Conservation (phyloP, 129 eudicot genomes). For the Flaveria trinervia region DNA sequence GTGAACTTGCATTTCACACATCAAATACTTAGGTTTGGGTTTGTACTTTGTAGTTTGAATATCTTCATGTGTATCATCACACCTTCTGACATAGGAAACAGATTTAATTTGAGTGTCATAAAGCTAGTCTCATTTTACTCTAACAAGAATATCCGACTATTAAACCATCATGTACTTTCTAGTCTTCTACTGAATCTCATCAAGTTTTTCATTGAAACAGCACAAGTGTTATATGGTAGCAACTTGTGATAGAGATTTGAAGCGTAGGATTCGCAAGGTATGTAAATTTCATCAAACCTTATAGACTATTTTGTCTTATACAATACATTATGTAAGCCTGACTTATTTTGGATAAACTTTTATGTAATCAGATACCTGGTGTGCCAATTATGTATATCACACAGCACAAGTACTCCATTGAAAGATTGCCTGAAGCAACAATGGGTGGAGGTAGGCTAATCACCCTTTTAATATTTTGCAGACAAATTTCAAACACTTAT, state of each 20-base stretch:
- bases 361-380: constrained; percentile 72
- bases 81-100: too few relatives aligned
- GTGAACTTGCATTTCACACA: background rate
- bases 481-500: background rate
- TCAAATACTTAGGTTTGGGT: background rate
- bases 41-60: background rate
- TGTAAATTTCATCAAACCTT: background rate
- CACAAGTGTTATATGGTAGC: constrained; percentile 98
- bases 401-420: constrained; percentile 76
- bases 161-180: background rate
- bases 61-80: background rate
- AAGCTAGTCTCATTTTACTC: too few relatives aligned
- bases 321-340: background rate
- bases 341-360: background rate
- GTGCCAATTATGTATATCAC: constrained; percentile 99
- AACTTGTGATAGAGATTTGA: constrained; percentile 95
- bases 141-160: background rate
- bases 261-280: constrained; percentile 97
- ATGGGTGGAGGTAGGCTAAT: constrained; percentile 89
- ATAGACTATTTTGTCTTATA: background rate
- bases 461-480: background rate
- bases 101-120: too few relatives aligned
- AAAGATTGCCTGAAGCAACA: constrained; percentile 95
- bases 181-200: background rate
- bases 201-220: constrained; percentile 46